Evolutionary conservation across 2,329 filamentous ascomycete genomes (phyloP).

Genomic region (Colletotrichum acutatum): DNA sequence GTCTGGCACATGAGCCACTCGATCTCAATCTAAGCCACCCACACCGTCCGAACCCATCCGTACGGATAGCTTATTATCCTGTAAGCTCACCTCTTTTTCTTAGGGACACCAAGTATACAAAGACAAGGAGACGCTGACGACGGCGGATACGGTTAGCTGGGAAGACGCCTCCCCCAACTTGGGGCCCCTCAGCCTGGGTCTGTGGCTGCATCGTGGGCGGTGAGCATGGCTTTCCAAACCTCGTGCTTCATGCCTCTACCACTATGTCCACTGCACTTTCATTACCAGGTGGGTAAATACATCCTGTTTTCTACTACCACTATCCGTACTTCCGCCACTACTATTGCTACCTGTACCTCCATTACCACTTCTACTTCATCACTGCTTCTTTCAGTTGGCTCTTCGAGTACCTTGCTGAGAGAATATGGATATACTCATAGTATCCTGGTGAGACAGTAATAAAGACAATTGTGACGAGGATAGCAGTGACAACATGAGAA

Average conservation of each 20-base stretch:
- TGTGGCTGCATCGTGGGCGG: conserved; percentile 25
- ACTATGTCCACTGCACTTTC: not conserved
- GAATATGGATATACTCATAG: too few species aligned
- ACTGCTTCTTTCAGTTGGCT: too few species aligned
- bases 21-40: not conserved
- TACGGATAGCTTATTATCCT: not conserved
- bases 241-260: not conserved
- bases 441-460: too few species aligned
- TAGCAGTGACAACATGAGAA: too few species aligned
- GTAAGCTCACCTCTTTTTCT: not conserved
- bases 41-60: not conserved
- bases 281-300: not conserved
- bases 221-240: not conserved
- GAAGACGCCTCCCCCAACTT: conserved; percentile 5
- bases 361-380: too few species aligned
- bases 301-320: too few species aligned
- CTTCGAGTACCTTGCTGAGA: too few species aligned
- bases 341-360: too few species aligned
- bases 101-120: too few species aligned
- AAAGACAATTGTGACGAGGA: too few species aligned
- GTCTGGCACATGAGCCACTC: not conserved
- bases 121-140: not conserved
- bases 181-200: conserved; percentile 4
- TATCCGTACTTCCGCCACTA: too few species aligned
- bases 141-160: not conserved